phyloP scores from a whole-genome alignment of 257 asterid species.

The Striga asiatica region DNA sequence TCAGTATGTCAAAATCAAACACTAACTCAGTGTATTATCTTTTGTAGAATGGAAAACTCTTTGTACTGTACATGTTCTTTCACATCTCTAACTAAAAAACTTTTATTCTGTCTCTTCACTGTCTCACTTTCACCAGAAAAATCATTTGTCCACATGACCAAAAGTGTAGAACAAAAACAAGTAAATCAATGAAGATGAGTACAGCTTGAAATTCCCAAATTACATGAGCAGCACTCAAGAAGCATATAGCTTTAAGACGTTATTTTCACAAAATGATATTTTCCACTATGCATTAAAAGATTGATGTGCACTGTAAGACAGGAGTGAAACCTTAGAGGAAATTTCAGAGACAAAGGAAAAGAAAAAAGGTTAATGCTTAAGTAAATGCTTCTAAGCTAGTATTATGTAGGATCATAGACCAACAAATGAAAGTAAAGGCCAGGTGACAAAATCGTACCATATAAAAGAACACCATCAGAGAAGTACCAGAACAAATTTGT shows the following conservation, averaged over 20 bases:
- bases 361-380: background rate
- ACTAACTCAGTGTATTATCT: background rate
- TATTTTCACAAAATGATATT: background rate
- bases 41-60: background rate
- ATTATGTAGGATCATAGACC: slow-evolving; percentile 7
- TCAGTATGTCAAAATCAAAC: slow-evolving; percentile 1
- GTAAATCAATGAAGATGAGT: no score
- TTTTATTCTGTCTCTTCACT: no score
- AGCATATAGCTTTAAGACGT: no score
- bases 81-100: no score
- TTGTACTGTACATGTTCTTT: no score
- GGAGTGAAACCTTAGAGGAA: no score
- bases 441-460: slow-evolving; percentile 55
- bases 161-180: no score
- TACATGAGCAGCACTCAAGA: background rate
- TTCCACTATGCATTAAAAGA: background rate
- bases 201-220: no score
- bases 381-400: background rate
- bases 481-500: slow-evolving; percentile 66
- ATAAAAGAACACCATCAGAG: slow-evolving; percentile 71
- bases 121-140: no score
- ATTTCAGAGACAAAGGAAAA: background rate
- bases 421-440: background rate
- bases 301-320: background rate
- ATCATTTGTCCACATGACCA: no score